Percentiles rank a stretch among this genome's conserved stretches.
Conservation (phyloP, 345 rosid species). For the Eutrema heterophyllum region DNA sequence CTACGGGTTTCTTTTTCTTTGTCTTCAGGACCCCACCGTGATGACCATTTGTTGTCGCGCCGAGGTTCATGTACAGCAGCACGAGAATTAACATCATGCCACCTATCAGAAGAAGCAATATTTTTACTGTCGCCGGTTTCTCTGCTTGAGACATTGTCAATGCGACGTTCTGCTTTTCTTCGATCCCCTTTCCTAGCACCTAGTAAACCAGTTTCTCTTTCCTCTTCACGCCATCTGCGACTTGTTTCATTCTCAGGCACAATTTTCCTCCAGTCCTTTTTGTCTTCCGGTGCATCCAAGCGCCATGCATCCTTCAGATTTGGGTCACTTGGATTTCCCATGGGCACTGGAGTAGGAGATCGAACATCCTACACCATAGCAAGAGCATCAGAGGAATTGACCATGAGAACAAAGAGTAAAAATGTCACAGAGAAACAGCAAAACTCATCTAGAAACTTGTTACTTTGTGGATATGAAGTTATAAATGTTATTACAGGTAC, state of each 20-base stretch:
- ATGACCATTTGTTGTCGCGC: slow-evolving; percentile 88
- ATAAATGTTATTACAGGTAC: too few relatives aligned
- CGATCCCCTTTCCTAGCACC: slow-evolving; percentile 54
- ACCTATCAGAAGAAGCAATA: slow-evolving; percentile 56
- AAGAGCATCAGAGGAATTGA: not conserved
- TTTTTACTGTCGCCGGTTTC: slow-evolving; percentile 46
- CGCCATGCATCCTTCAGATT: slow-evolving; percentile 62
- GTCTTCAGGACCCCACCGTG: slow-evolving; percentile 97
- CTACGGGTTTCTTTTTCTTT: slow-evolving; percentile 67
- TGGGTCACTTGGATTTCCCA: slow-evolving; percentile 41
- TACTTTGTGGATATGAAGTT: not conserved
- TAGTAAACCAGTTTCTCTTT: slow-evolving; percentile 69
- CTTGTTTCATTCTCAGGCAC: slow-evolving; percentile 42
- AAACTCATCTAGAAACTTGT: not conserved
- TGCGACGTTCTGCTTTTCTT: slow-evolving; percentile 52
- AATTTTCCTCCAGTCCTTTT: slow-evolving; percentile 59
- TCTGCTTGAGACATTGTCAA: slow-evolving; percentile 32
- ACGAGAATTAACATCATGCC: slow-evolving; percentile 61
- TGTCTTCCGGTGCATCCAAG: slow-evolving; percentile 60
- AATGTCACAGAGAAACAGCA: not conserved
- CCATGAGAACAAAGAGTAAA: not conserved
- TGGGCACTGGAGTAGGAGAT: slow-evolving; percentile 37
- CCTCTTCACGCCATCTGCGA: slow-evolving; percentile 82
- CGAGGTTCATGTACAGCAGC: slow-evolving; percentile 63
- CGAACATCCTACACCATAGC: slow-evolving; percentile 44